Evolutionary conservation across 306 rosid genomes (phyloP), one percentile per base, ranked within the genome.

Genomic region (Styphnolobium japonicum): DNA sequence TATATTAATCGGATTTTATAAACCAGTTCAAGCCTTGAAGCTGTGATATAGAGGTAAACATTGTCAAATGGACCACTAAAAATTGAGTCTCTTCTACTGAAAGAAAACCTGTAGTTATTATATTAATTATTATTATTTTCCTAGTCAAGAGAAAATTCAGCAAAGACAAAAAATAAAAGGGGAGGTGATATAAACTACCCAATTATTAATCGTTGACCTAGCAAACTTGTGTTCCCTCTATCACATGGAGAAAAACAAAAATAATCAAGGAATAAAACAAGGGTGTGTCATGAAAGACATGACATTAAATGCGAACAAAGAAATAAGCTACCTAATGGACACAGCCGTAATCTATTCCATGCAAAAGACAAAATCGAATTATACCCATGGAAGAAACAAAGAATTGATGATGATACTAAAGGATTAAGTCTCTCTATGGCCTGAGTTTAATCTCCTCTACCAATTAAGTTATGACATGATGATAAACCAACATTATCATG

Each of bases 271-370:
- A 23, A 40, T 2, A 64, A 37, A 34, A 25, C 49, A 27, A 37
- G 42, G 34, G 52, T 8, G 66, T 25, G 33, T 64, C 43, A 21
- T 55, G 58, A 4, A 36, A 27, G 25, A 2, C 58, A 21, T 42
- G 29, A 27, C 75, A 62, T 68, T 46, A 3, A 76, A 65, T 76
- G 73, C 64, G 76, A 80, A 45, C 43, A n/a, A 22, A 19, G 36
- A 22, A 67, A 68, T n/a, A 68, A 40, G 37, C 12, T 12, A 22
- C 25, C 36, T 22, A 40, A 29, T 21, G 51, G 18, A 65, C 34
- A 16, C 25, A 9, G 15, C 48, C 25, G 4, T 10, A 42, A 42
- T 42, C 46, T 42, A 10, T 42, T 8, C 46, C 10, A 55, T 55
- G 33, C 62, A 22, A 55, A 9, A 55, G 29, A 55, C 62, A 10